These are phyloP conservation scores for Taxawa tesnikishii DNA, from an alignment of 2,329 filamentous ascomycete genomes.

Conservation along the genomic window DNA sequence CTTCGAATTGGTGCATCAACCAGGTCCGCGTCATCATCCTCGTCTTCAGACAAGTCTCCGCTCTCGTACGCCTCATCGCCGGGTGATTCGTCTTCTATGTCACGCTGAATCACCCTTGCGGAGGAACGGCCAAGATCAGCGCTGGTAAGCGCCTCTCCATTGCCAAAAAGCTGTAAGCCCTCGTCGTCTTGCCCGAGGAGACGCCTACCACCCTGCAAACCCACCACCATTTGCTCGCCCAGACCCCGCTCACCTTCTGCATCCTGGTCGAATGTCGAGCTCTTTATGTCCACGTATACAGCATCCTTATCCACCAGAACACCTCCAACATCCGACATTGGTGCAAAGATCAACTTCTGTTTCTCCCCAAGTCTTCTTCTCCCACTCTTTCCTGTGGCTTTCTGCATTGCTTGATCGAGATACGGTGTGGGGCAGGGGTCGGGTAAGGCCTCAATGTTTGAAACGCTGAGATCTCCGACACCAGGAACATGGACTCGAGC, in stretches of 20 bases:
- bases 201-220: constrained; percentile 69
- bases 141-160: constrained; percentile 54
- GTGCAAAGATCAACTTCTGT: constrained; percentile 90
- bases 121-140: constrained; percentile 41
- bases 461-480: constrained; percentile 75
- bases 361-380: constrained; percentile 82
- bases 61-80: constrained; percentile 38
- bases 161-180: constrained; percentile 76
- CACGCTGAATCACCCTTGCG: constrained; percentile 34
- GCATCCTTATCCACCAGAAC: constrained; percentile 94
- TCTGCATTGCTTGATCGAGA: constrained; percentile 77
- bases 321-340: constrained; percentile 95
- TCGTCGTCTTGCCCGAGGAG: constrained; percentile 72
- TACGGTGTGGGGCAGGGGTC: constrained; percentile 92
- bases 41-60: constrained; percentile 42
- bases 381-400: constrained; percentile 69
- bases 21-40: constrained; percentile 23
- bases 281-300: constrained; percentile 72
- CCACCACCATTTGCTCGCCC: constrained; percentile 88
- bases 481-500: constrained; percentile 88
- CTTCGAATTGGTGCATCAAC: constrained; percentile 32
- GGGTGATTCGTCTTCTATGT: constrained; percentile 37
- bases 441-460: constrained; percentile 73
- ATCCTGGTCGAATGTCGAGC: constrained; percentile 58
- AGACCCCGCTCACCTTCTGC: constrained; percentile 66